A percentile compares a stretch with the other conserved stretches of the same genome.
Conservation (phyloP, 1,284 basidiomycete genomes). For the Ustilago loliicola region DNA sequence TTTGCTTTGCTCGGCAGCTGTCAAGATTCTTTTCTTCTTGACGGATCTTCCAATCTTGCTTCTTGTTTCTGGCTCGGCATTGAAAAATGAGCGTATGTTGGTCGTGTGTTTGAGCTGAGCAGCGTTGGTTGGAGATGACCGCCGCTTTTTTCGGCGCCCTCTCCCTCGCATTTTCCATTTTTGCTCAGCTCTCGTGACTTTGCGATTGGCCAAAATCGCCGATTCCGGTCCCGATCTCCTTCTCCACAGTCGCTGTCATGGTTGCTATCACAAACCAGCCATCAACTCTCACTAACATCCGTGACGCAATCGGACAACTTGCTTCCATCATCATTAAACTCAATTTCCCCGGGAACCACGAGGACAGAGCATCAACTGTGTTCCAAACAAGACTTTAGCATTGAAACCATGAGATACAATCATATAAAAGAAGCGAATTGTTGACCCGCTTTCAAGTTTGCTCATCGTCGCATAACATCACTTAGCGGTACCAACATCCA, state of each 20-base stretch:
- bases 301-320: background rate
- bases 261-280: background rate
- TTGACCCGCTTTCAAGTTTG: too few relatives aligned
- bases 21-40: background rate
- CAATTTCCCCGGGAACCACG: too few relatives aligned
- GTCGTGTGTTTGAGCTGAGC: background rate
- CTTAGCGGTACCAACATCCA: slow-evolving; percentile 44
- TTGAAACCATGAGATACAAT: too few relatives aligned
- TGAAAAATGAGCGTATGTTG: slow-evolving; percentile 11
- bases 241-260: background rate
- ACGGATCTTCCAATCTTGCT: slow-evolving; percentile 31
- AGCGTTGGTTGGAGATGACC: slow-evolving; percentile 8
- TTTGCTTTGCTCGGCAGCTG: slow-evolving; percentile 11
- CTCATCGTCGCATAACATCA: slow-evolving; percentile 29
- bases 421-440: too few relatives aligned
- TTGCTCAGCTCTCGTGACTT: slow-evolving; percentile 32
- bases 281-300: background rate
- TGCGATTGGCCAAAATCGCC: slow-evolving; percentile 11
- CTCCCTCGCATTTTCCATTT: background rate
- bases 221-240: slow-evolving; percentile 7
- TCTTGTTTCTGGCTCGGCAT: slow-evolving; percentile 1
- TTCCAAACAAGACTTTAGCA: too few relatives aligned
- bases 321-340: too few relatives aligned
- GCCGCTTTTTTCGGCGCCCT: background rate
- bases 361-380: too few relatives aligned